These are phyloP conservation scores for Endoconidiophora polonica DNA, from an alignment of 2,329 filamentous ascomycete genomes.

Conservation along the genomic window DNA sequence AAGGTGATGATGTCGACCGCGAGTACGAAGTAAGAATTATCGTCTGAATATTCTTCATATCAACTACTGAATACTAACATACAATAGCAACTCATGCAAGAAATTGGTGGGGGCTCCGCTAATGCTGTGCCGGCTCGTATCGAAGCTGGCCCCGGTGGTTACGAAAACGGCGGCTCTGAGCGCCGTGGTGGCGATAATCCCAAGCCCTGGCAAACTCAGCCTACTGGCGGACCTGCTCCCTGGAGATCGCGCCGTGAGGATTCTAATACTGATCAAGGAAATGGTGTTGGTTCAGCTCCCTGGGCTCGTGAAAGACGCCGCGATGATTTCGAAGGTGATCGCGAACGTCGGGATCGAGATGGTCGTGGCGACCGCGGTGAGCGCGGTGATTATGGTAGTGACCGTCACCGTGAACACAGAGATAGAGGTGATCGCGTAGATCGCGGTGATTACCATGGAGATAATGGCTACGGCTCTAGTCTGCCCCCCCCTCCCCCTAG, in stretches of 20 bases:
- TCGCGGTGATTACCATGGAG: conserved; percentile 15
- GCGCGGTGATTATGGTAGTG: conserved; percentile 17
- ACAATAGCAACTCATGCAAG: conserved; percentile 81
- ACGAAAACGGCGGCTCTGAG: conserved; percentile 33
- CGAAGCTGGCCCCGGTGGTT: conserved; percentile 60
- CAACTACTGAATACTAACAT: conserved; percentile 24
- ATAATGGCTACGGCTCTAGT: conserved; percentile 13
- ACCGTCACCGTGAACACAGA: conserved; percentile 15
- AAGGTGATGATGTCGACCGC: conserved; percentile 72
- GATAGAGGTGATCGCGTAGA: conserved; percentile 14
- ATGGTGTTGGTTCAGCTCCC: conserved; percentile 35
- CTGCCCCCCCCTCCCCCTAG: conserved; percentile 13
- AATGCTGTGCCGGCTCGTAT: conserved; percentile 55
- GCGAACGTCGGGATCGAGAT: conserved; percentile 26
- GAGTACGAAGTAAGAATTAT: conserved; percentile 68
- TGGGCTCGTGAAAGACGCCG: conserved; percentile 44
- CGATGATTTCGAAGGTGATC: conserved; percentile 25
- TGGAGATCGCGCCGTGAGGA: conserved; percentile 47
- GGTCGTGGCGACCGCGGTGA: conserved; percentile 5
- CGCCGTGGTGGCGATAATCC: conserved; percentile 31
- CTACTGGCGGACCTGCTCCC: conserved; percentile 68
- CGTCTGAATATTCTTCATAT: not conserved
- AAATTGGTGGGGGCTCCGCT: conserved; percentile 63
- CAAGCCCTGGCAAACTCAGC: conserved; percentile 80
- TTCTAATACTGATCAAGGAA: conserved; percentile 28